phyloP scores from a whole-genome alignment of 768 basidiomycete genomes.

The Leccinum aurantiacum region DNA sequence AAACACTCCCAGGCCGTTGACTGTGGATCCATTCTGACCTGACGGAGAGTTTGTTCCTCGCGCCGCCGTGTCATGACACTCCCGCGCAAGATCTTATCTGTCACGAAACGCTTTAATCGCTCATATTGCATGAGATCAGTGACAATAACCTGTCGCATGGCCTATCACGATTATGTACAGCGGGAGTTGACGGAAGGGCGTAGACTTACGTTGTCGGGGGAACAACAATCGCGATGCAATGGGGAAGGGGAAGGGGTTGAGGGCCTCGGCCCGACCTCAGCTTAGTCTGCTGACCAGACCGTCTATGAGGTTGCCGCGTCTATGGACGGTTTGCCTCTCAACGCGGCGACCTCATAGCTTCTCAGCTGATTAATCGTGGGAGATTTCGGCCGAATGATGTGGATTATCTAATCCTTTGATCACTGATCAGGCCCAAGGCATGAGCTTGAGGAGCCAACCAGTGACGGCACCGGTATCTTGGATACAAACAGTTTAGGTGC shows the following conservation, averaged over 20 bases:
- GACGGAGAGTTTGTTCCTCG: background rate
- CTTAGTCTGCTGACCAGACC: too few relatives aligned
- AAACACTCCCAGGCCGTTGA: background rate
- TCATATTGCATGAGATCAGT: background rate
- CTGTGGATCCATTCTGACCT: background rate
- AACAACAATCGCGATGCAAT: background rate
- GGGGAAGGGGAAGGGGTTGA: background rate
- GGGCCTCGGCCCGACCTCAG: too few relatives aligned
- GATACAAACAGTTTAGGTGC: background rate
- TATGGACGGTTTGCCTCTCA: too few relatives aligned
- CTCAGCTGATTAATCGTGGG: too few relatives aligned
- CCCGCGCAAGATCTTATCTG: background rate
- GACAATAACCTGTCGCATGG: background rate
- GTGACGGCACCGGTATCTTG: constrained; percentile 10
- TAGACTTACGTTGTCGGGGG: background rate
- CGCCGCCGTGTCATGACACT: too few relatives aligned
- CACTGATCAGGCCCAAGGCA: background rate
- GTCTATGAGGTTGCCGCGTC: too few relatives aligned
- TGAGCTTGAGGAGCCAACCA: background rate
- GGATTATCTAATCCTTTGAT: constrained; percentile 5
- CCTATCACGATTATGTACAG: background rate
- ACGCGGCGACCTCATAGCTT: too few relatives aligned
- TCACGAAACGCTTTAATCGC: constrained; percentile 7
- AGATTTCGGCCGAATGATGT: constrained; percentile 10
- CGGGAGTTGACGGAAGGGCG: background rate